These are phyloP conservation scores for Mediolabrus comicus DNA, from an alignment of 108 stramenopile species.

Conservation along the genomic window DNA sequence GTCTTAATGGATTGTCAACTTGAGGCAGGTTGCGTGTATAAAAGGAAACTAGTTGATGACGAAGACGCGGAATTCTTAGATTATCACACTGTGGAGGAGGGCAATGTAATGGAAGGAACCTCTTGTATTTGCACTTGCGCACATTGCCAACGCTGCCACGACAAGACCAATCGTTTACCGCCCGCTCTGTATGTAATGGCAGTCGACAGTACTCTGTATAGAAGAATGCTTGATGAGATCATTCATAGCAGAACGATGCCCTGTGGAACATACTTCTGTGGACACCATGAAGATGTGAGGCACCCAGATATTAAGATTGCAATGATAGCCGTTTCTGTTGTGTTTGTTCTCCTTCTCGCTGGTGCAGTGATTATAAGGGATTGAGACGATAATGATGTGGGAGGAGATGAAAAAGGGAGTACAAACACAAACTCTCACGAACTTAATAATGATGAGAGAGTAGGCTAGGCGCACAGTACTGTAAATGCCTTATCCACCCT, in stretches of 20 bases:
- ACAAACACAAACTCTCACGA: not conserved
- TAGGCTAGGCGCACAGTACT: not conserved
- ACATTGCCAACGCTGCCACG: conserved; percentile 14
- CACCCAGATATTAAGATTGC: conserved; percentile 75
- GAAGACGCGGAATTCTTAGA: conserved; percentile 41
- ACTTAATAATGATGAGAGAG: not conserved
- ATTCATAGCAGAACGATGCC: conserved; percentile 61
- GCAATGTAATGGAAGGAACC: conserved; percentile 1
- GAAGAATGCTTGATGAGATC: conserved; percentile 70
- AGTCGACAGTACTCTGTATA: conserved; percentile 65
- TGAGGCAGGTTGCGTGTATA: conserved; percentile 40
- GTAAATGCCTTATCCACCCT: not conserved
- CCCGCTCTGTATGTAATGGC: conserved; percentile 55
- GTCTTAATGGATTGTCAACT: conserved; percentile 54
- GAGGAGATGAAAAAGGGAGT: not conserved
- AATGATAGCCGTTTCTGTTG: conserved; percentile 36
- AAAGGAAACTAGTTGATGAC: conserved; percentile 43
- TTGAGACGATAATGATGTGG: too few species aligned
- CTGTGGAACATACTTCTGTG: conserved; percentile 86
- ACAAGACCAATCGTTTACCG: conserved; percentile 43
- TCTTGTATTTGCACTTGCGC: conserved; percentile 17
- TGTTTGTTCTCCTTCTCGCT: conserved; percentile 39
- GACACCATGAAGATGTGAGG: conserved; percentile 83
- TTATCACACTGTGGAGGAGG: conserved; percentile 39
- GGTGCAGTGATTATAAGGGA: not conserved